Evolutionary conservation across 1,284 basidiomycete species (phyloP).

Genomic region (Bondarzewia mesenterica): DNA sequence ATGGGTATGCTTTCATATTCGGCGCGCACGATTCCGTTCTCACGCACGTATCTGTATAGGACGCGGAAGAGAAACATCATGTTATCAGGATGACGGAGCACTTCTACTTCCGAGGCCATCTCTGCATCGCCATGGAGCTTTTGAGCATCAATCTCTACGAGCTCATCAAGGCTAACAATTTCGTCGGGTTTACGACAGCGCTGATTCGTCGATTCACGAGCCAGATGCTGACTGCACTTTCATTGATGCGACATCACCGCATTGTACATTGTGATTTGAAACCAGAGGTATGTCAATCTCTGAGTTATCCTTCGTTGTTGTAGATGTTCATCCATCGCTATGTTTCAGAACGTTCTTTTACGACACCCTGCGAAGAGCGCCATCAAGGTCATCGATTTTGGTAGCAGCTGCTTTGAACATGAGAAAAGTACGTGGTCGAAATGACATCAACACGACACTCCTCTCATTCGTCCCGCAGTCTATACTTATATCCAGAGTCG

Average conservation of each 20-base stretch:
- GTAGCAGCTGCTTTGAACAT: conserved; percentile 96
- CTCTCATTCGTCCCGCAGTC: conserved; percentile 42
- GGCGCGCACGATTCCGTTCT: not conserved
- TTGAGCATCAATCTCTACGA: conserved; percentile 99
- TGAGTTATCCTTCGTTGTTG: too few relatives aligned
- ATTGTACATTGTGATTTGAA: conserved; percentile 99
- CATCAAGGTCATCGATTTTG: conserved; percentile 99
- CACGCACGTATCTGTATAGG: conserved; percentile 39
- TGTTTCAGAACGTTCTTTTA: conserved; percentile 80
- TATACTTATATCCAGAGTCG: conserved; percentile 97
- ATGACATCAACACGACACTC: not conserved
- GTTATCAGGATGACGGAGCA: conserved; percentile 99
- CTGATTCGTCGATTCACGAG: conserved; percentile 94
- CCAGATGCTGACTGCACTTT: conserved; percentile 89
- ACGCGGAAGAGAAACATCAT: conserved; percentile 92
- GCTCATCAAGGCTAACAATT: conserved; percentile 98
- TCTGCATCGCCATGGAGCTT: conserved; percentile 98
- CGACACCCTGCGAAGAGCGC: conserved; percentile 93
- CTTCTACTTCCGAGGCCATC: conserved; percentile 96
- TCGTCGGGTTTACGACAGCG: conserved; percentile 92
- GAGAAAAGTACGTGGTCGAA: conserved; percentile 77
- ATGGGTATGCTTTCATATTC: conserved; percentile 60
- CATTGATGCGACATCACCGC: conserved; percentile 91
- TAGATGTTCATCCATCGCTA: conserved; percentile 1
- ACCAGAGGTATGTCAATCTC: conserved; percentile 66